Conservation (phyloP, 225 moss, liverwort and hornwort species). For the Physcomitrium patens region DNA sequence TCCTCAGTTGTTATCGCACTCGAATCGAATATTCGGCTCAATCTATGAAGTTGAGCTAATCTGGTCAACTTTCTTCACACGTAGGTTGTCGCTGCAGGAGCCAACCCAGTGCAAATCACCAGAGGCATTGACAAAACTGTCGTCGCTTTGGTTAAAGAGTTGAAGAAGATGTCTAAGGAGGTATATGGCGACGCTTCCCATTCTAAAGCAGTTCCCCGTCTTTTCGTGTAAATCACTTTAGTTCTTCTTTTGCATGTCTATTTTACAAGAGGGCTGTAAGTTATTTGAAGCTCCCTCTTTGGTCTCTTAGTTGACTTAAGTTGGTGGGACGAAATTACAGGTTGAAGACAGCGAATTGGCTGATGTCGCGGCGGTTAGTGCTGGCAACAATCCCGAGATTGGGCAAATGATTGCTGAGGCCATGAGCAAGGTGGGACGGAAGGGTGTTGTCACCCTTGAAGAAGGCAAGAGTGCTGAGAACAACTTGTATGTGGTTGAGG, state of each 20-base stretch:
- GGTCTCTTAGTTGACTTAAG: background rate
- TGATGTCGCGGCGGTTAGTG: slow-evolving; percentile 97
- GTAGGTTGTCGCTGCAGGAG: slow-evolving; percentile 97
- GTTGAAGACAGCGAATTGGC: slow-evolving; percentile 96
- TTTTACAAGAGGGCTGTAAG: background rate
- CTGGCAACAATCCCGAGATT: slow-evolving; percentile 86
- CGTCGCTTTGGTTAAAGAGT: slow-evolving; percentile 75
- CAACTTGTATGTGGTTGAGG: slow-evolving; percentile 87
- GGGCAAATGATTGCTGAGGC: slow-evolving; percentile 97
- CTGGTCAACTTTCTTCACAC: background rate
- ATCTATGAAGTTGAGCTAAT: background rate
- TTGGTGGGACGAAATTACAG: slow-evolving; percentile 34
- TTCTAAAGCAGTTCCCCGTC: background rate
- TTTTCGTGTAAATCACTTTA: background rate
- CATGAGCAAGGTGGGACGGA: slow-evolving; percentile 93
- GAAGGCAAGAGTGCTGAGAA: slow-evolving; percentile 99
- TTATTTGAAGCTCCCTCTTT: background rate
- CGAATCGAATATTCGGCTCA: background rate
- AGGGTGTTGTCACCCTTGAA: slow-evolving; percentile 89
- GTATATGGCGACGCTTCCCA: slow-evolving; percentile 28
- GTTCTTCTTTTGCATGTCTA: background rate
- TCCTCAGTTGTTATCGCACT: no score
- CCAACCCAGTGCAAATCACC: slow-evolving; percentile 95
- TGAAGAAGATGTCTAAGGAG: slow-evolving; percentile 81
- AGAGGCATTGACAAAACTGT: slow-evolving; percentile 93